Conservation (phyloP, 1,139 yeast species). For the Saccharomyces uvarum region DNA sequence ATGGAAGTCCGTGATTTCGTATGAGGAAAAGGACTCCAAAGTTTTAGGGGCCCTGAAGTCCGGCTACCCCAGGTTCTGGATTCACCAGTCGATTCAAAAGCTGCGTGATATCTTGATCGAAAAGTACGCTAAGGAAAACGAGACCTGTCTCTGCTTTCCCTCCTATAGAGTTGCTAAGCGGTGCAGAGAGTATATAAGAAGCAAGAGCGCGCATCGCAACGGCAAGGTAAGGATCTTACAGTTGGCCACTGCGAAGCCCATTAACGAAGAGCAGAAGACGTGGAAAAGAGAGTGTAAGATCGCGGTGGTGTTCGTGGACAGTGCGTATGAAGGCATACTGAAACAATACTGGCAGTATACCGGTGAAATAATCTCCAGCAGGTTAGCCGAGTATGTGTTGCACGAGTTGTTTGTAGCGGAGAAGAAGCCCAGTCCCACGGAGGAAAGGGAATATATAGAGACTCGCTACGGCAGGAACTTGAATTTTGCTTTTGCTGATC, state of each 20-base stretch:
- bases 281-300: conserved; percentile 57
- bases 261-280: conserved; percentile 48
- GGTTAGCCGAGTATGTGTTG: conserved; percentile 78
- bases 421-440: conserved; percentile 24
- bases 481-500: conserved; percentile 64
- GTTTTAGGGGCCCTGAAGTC: conserved; percentile 69
- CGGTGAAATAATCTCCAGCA: conserved; percentile 91
- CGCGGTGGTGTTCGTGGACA: conserved; percentile 63
- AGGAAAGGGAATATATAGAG: conserved; percentile 67
- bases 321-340: conserved; percentile 48
- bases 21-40: conserved; percentile 85
- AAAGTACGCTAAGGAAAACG: conserved; percentile 70
- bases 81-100: conserved; percentile 63
- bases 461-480: conserved; percentile 86
- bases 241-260: conserved; percentile 65
- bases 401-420: conserved; percentile 42
- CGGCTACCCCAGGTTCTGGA: conserved; percentile 86
- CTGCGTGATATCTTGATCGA: conserved; percentile 40
- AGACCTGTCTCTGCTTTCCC: conserved; percentile 59
- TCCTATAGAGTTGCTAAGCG: conserved; percentile 75
- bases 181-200: conserved; percentile 67
- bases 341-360: conserved; percentile 94
- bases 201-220: conserved; percentile 55
- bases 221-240: conserved; percentile 62
- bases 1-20: conserved; percentile 83